Percentiles rank a stretch among this genome's conserved stretches.
Evolutionary conservation across 495 filamentous ascomycete genomes (phyloP).

Genomic region (Aspergillus saccharolyticus): DNA sequence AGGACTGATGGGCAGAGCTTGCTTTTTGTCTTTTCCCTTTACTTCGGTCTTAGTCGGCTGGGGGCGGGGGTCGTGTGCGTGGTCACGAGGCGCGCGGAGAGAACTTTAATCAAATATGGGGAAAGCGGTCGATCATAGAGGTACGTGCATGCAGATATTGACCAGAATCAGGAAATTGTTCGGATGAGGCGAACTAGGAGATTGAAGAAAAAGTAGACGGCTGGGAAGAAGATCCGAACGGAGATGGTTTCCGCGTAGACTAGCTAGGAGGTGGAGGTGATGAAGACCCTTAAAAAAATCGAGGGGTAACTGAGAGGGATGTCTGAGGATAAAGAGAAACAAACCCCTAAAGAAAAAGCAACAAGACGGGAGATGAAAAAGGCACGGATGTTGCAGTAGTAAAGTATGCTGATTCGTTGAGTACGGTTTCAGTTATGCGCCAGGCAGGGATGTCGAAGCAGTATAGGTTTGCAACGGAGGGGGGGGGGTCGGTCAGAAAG

Average conservation of each 20-base stretch:
- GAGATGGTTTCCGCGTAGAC: not conserved
- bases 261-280: not conserved
- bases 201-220: not conserved
- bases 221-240: not conserved
- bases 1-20: not conserved
- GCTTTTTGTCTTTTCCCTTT: not conserved
- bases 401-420: not conserved
- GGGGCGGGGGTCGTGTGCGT: not conserved
- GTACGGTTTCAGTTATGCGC: slow-evolving; percentile 3
- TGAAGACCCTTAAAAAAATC: not conserved
- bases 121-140: not conserved
- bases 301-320: slow-evolving; percentile 4
- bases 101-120: not conserved
- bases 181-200: too few relatives aligned
- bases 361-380: slow-evolving; percentile 5
- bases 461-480: not conserved
- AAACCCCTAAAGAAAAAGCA: not conserved
- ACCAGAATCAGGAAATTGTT: not conserved
- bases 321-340: not conserved
- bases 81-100: not conserved
- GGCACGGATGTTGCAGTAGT: slow-evolving; percentile 3
- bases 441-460: slow-evolving; percentile 2
- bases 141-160: not conserved
- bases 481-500: not conserved
- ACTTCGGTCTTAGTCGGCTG: not conserved